Percentiles rank a stretch among this genome's conserved stretches.
Evolutionary conservation across 331 rosid species (phyloP).

Genomic region (Malus hybrid): DNA sequence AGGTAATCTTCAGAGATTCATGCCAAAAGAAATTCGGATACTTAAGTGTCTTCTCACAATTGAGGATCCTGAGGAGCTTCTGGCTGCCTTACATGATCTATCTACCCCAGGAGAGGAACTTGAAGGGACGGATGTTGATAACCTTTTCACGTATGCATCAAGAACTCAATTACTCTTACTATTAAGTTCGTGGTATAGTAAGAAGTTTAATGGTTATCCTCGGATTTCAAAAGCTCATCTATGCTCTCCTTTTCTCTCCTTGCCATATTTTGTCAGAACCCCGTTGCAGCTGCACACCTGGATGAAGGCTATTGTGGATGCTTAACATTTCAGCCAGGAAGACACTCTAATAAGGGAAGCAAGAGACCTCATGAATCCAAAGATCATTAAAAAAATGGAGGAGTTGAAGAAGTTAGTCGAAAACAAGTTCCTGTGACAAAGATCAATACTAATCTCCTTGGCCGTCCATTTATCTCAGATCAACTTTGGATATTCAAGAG

Average conservation of each 20-base stretch:
- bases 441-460: background rate
- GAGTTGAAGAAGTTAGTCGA: slow-evolving; percentile 50
- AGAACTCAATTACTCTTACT: background rate
- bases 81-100: slow-evolving; percentile 61
- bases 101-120: slow-evolving; percentile 92
- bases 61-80: slow-evolving; percentile 65
- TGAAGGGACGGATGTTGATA: slow-evolving; percentile 64
- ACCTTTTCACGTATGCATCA: slow-evolving; percentile 64
- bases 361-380: slow-evolving; percentile 76
- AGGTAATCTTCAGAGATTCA: slow-evolving; percentile 70
- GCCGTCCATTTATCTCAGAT: background rate
- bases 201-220: background rate
- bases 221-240: background rate
- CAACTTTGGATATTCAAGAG: background rate
- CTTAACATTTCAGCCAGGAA: slow-evolving; percentile 74
- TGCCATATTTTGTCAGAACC: slow-evolving; percentile 43
- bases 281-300: slow-evolving; percentile 75
- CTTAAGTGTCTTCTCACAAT: slow-evolving; percentile 66
- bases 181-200: background rate
- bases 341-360: slow-evolving; percentile 80
- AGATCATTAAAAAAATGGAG: slow-evolving; percentile 61
- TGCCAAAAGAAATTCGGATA: slow-evolving; percentile 89
- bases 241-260: background rate
- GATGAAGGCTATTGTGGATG: slow-evolving; percentile 62
- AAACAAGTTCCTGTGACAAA: slow-evolving; percentile 63